Conservation (phyloP, 331 rosid genomes). For the Arachis monticola region DNA sequence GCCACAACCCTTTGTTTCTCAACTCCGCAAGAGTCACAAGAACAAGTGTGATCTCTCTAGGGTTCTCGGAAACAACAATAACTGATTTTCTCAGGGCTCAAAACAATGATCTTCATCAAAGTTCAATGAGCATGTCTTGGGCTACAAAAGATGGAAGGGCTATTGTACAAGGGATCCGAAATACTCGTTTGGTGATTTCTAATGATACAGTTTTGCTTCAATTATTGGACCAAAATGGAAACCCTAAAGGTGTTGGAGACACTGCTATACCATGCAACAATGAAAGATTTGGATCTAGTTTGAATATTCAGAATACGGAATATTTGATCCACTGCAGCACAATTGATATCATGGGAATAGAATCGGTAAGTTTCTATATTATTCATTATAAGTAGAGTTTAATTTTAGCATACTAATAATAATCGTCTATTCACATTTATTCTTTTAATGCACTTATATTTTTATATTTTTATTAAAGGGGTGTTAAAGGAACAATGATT, state of each 20-base stretch:
- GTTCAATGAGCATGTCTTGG: slow-evolving; percentile 42
- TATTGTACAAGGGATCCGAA: slow-evolving; percentile 43
- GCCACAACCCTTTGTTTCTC: slow-evolving; percentile 43
- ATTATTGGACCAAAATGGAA: slow-evolving; percentile 36
- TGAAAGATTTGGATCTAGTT: slow-evolving; percentile 34
- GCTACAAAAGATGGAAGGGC: slow-evolving; percentile 53
- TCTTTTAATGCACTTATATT: no score
- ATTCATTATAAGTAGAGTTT: no score
- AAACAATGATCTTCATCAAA: slow-evolving; percentile 14
- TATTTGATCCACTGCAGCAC: slow-evolving; percentile 50
- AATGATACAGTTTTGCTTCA: slow-evolving; percentile 45
- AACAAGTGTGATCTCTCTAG: slow-evolving; percentile 52
- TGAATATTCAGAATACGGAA: slow-evolving; percentile 43
- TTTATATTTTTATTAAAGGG: no score
- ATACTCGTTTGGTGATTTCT: slow-evolving; percentile 35
- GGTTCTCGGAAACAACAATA: slow-evolving; percentile 45
- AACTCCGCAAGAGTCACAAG: slow-evolving; percentile 47
- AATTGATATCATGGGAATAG: slow-evolving; percentile 57
- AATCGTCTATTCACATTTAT: no score
- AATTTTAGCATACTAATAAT: no score
- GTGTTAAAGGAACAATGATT: no score
- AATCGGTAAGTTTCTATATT: slow-evolving; percentile 55
- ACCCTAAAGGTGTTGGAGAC: slow-evolving; percentile 3
- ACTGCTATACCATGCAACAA: slow-evolving; percentile 51
- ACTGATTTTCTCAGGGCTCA: slow-evolving; percentile 29